These are phyloP conservation scores for Camelina sativa DNA, from an alignment of 345 rosid species.

Conservation along the genomic window DNA sequence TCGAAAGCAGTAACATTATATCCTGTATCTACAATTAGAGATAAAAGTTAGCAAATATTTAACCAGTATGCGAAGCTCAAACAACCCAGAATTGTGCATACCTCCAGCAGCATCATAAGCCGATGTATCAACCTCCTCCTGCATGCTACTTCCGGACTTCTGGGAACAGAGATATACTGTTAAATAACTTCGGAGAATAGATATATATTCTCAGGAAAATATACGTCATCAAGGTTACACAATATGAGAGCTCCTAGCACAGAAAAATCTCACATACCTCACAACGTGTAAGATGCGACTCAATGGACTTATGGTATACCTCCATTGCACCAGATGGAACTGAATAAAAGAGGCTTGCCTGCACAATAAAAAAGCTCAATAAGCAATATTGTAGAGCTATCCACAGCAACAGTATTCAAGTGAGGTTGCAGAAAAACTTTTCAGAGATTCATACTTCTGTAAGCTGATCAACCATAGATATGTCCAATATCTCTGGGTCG, in stretches of 20 bases:
- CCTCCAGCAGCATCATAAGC: conserved; percentile 74
- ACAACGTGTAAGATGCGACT: conserved; percentile 60
- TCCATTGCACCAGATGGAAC: conserved; percentile 87
- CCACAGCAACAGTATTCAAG: conserved; percentile 12
- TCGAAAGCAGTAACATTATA: conserved; percentile 62
- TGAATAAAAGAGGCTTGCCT: conserved; percentile 95
- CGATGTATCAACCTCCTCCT: conserved; percentile 88
- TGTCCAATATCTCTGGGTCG: conserved; percentile 59
- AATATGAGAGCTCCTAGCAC: conserved; percentile 32
- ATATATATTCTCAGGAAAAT: conserved; percentile 26
- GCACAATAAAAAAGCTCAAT: conserved; percentile 44
- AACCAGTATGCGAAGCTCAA: conserved; percentile 31
- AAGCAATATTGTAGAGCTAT: conserved; percentile 28
- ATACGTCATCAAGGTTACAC: conserved; percentile 18
- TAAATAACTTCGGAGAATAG: conserved; percentile 19
- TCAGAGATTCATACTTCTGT: conserved; percentile 71
- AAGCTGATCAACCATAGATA: conserved; percentile 70
- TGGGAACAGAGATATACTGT: conserved; percentile 40
- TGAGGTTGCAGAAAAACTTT: conserved; percentile 12
- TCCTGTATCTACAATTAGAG: conserved; percentile 59
- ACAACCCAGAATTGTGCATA: conserved; percentile 44
- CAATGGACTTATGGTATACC: conserved; percentile 77
- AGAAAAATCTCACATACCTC: conserved; percentile 38
- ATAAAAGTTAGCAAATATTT: conserved; percentile 35
- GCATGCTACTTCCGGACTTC: conserved; percentile 77